phyloP scores from a whole-genome alignment of 2,329 filamentous ascomycete species.

The Colletotrichum ledebouriae region DNA sequence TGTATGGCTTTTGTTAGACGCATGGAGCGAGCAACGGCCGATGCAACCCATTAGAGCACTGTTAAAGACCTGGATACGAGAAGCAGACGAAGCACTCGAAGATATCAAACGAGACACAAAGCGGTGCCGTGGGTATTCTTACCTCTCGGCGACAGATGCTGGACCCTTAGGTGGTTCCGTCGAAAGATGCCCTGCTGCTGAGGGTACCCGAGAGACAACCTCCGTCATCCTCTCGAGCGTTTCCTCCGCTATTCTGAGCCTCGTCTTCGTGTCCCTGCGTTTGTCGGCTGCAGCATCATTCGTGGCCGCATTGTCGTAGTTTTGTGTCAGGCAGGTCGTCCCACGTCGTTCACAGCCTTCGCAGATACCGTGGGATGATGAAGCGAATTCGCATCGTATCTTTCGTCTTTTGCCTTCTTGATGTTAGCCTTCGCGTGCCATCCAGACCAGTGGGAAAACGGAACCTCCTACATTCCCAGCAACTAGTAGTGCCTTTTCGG shows the following conservation, averaged over 20 bases:
- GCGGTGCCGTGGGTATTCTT: neutral
- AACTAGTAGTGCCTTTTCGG: slow-evolving; percentile 67
- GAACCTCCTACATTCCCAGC: slow-evolving; percentile 64
- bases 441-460: rapidly evolving
- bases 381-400: slow-evolving; percentile 60
- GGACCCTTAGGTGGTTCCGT: neutral
- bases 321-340: slow-evolving; percentile 61
- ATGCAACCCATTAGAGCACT: neutral
- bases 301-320: slow-evolving; percentile 51
- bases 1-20: neutral
- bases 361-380: slow-evolving; percentile 55
- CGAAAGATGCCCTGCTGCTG: neutral
- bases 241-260: neutral
- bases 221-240: neutral
- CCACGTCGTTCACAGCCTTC: slow-evolving; percentile 60
- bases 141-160: neutral
- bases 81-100: neutral
- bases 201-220: neutral
- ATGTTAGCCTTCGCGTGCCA: neutral
- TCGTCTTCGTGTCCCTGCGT: slow-evolving; percentile 4
- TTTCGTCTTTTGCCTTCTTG: slow-evolving; percentile 60
- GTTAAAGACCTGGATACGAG: slow-evolving; percentile 16
- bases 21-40: no score
- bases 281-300: neutral
- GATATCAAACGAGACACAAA: neutral